Percentiles rank a stretch among this genome's conserved stretches.
These are phyloP conservation scores for Beauveria brongniartii DNA, from an alignment of 2,329 filamentous ascomycete genomes.

Conservation along the genomic window DNA sequence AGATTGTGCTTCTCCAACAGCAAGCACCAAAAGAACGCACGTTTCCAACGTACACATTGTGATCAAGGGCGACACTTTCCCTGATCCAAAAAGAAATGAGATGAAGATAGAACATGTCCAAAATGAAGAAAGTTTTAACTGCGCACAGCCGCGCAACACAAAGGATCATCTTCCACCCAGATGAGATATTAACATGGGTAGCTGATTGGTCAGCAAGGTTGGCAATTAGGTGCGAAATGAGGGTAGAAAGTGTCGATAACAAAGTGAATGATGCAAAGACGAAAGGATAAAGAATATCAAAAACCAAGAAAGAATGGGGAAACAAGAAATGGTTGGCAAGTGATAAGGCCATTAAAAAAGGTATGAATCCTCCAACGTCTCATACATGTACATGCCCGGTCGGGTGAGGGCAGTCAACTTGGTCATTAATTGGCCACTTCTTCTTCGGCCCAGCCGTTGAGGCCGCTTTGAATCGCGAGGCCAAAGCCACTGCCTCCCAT, in stretches of 20 bases:
- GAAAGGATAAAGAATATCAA: constrained; percentile 1
- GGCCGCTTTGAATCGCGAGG: constrained; percentile 53
- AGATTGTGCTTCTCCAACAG: not conserved
- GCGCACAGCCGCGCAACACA: constrained; percentile 2
- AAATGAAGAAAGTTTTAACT: not conserved
- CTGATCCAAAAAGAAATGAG: not conserved
- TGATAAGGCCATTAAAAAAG: constrained; percentile 16
- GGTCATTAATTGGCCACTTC: constrained; percentile 48
- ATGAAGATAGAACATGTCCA: constrained; percentile 8
- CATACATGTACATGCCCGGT: not conserved
- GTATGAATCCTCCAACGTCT: constrained; percentile 11
- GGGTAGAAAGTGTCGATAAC: constrained; percentile 10
- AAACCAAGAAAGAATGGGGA: constrained; percentile 14
- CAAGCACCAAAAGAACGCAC: not conserved
- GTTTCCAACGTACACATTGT: constrained; percentile 6
- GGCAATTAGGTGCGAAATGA: constrained; percentile 6
- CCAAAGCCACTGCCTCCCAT: constrained; percentile 49
- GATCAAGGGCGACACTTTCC: not conserved
- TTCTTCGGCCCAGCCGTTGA: constrained; percentile 63
- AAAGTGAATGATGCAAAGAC: constrained; percentile 1
- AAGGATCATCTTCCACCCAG: not conserved
- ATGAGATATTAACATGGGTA: constrained; percentile 23
- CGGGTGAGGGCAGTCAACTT: constrained; percentile 13
- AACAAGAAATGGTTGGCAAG: not conserved
- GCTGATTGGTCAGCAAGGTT: not conserved